These are phyloP conservation scores for Pseudocercospora pini-densiflorae DNA, from an alignment of 2,329 filamentous ascomycete species.

Conservation along the genomic window DNA sequence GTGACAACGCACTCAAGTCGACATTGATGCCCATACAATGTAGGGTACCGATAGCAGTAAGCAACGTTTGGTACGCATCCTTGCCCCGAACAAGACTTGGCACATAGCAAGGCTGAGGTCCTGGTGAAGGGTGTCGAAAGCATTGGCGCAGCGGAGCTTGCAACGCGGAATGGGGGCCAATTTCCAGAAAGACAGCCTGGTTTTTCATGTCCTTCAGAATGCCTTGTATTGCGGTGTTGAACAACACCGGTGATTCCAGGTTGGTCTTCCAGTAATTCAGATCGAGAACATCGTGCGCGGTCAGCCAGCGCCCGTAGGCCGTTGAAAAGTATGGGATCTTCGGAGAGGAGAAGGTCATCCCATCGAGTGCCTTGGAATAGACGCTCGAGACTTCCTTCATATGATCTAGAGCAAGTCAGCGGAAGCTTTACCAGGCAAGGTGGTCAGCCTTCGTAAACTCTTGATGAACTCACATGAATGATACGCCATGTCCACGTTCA, in stretches of 20 bases:
- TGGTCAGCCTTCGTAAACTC: not conserved
- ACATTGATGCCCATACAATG: not conserved
- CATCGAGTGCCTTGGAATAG: no score
- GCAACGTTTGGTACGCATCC: not conserved
- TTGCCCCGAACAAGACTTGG: not conserved
- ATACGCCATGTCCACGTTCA: constrained; percentile 50
- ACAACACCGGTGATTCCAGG: not conserved
- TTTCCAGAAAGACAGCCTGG: constrained; percentile 4
- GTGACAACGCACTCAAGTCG: not conserved
- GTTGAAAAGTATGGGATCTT: not conserved
- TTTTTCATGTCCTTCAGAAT: constrained; percentile 7
- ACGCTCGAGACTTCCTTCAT: no score
- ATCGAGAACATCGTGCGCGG: not conserved
- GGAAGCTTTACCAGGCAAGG: not conserved
- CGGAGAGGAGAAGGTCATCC: no score
- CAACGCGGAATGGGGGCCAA: constrained; percentile 14
- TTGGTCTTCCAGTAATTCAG: constrained; percentile 7
- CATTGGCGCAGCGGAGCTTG: not conserved
- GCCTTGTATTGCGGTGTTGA: not conserved
- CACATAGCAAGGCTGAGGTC: constrained; percentile 4
- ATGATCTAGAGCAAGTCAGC: no score
- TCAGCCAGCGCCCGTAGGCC: not conserved
- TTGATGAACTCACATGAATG: constrained; percentile 45
- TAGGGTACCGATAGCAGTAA: constrained; percentile 3
- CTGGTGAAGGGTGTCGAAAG: no score